Percentiles rank a stretch among this genome's conserved stretches.
Evolutionary conservation across 2,329 filamentous ascomycete species (phyloP).

Genomic region (Lachnellula willkommii): DNA sequence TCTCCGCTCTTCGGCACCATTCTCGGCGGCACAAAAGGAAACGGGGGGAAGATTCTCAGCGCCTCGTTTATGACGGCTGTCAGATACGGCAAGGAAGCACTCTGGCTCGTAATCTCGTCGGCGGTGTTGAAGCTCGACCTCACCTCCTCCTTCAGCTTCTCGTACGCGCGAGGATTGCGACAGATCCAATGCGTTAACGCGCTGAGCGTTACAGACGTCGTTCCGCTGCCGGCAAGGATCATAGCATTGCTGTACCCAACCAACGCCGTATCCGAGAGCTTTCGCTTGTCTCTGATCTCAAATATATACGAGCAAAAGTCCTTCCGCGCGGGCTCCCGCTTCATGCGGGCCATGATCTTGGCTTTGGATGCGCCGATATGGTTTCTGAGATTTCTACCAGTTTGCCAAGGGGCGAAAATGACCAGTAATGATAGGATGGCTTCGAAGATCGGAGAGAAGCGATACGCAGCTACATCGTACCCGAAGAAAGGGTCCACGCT

Average conservation of each 20-base stretch:
- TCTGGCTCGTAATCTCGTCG: neutral
- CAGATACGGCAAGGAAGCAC: constrained; percentile 22
- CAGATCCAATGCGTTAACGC: constrained; percentile 3
- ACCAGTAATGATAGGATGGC: too few relatives aligned
- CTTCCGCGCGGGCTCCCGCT: neutral
- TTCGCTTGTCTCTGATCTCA: neutral
- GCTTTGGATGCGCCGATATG: neutral
- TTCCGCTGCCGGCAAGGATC: constrained; percentile 10
- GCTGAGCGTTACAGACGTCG: constrained; percentile 2
- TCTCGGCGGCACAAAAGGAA: neutral
- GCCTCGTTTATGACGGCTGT: constrained; percentile 33
- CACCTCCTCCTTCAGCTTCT: constrained; percentile 3
- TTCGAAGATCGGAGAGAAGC: neutral
- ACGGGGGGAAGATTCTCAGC: constrained; percentile 5
- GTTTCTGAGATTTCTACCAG: neutral
- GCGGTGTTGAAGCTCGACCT: constrained; percentile 1
- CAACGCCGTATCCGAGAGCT: neutral
- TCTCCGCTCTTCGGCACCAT: constrained; percentile 14
- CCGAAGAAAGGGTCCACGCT: constrained; percentile 11
- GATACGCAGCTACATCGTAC: neutral
- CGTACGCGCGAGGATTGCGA: neutral
- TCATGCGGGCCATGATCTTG: constrained; percentile 1
- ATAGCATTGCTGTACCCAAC: constrained; percentile 2
- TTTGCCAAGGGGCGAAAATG: neutral
- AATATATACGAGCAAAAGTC: neutral